Evolutionary conservation across 805 yeast genomes (phyloP).

Genomic region (Lachancea lanzarotensis): DNA sequence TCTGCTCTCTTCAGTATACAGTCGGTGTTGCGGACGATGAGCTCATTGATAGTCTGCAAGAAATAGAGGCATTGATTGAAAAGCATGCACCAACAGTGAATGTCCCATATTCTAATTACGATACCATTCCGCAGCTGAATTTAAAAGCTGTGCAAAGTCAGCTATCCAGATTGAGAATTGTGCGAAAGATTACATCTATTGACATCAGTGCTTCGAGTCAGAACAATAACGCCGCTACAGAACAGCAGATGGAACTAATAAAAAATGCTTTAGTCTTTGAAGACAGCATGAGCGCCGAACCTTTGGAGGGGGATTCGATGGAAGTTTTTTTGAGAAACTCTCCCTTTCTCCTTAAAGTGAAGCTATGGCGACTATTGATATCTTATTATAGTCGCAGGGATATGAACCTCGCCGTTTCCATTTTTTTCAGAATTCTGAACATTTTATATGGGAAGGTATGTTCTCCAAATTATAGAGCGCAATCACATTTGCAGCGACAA

Average conservation of each 20-base stretch:
- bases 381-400: constrained; percentile 40
- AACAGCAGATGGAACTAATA: constrained; percentile 13
- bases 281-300: neutral
- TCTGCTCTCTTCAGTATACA: constrained; percentile 39
- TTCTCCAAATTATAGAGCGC: constrained; percentile 18
- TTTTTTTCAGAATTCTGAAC: constrained; percentile 47
- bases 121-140: constrained; percentile 51
- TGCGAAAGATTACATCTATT: constrained; percentile 31
- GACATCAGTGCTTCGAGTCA: constrained; percentile 47
- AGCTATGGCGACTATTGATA: constrained; percentile 69
- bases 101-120: constrained; percentile 51
- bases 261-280: constrained; percentile 1
- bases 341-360: constrained; percentile 58
- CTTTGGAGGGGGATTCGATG: constrained; percentile 44
- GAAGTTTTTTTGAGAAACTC: constrained; percentile 54
- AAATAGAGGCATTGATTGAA: constrained; percentile 18
- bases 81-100: constrained; percentile 10
- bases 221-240: constrained; percentile 17
- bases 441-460: constrained; percentile 38
- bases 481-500: constrained; percentile 33
- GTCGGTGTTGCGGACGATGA: constrained; percentile 32
- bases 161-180: constrained; percentile 62
- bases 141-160: constrained; percentile 48
- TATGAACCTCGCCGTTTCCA: constrained; percentile 36
- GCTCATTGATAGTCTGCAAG: constrained; percentile 23